phyloP scores from a whole-genome alignment of 345 rosid species.

The Firmiana major region DNA sequence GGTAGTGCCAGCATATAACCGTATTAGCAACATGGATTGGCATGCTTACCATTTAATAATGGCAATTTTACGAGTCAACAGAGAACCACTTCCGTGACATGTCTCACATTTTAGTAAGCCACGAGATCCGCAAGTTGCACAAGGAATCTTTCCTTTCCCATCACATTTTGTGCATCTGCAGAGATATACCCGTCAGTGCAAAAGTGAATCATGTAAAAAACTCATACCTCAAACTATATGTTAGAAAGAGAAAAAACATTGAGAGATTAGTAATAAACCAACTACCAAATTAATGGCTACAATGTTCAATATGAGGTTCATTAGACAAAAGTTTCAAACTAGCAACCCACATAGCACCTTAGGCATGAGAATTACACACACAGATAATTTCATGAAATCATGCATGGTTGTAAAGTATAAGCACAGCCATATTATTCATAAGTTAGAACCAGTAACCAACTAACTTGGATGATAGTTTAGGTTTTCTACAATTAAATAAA shows the following conservation, averaged over 20 bases:
- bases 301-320: background rate
- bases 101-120: conserved; percentile 72
- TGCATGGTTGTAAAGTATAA: background rate
- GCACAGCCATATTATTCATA: background rate
- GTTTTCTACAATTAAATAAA: background rate
- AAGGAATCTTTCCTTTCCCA: conserved; percentile 84
- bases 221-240: background rate
- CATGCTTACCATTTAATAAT: conserved; percentile 63
- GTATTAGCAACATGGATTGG: background rate
- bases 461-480: background rate
- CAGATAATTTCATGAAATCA: background rate
- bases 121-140: conserved; percentile 76
- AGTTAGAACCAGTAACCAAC: background rate
- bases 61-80: conserved; percentile 57
- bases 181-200: background rate
- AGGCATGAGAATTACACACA: background rate
- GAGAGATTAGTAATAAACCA: background rate
- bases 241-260: background rate
- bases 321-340: background rate
- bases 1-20: background rate
- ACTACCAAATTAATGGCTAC: background rate
- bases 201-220: background rate
- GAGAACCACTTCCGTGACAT: conserved; percentile 65
- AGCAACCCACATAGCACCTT: background rate
- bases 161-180: conserved; percentile 63